phyloP scores from a whole-genome alignment of 2,329 filamentous ascomycete species.

The Ceratocystiopsis minuta region DNA sequence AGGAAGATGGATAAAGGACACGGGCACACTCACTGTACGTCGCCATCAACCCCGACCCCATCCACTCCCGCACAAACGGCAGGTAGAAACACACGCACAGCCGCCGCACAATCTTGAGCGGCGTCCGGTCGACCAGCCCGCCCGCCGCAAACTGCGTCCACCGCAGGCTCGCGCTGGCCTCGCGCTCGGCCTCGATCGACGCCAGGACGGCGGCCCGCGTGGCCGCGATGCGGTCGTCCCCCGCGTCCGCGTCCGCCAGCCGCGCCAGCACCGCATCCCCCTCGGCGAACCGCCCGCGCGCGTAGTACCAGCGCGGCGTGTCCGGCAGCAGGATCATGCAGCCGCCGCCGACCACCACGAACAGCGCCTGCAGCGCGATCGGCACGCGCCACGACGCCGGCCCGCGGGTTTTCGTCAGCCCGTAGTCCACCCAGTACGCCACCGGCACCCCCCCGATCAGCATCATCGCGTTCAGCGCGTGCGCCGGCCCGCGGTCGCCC shows the following conservation, averaged over 20 bases:
- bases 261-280: neutral
- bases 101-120: neutral
- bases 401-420: neutral
- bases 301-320: slow-evolving; percentile 6
- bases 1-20: neutral
- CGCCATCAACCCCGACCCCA: neutral
- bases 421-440: slow-evolving; percentile 2
- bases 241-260: neutral
- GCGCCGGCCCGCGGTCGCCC: neutral
- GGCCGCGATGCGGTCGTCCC: neutral
- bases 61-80: neutral
- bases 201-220: neutral
- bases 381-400: neutral
- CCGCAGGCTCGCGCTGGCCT: neutral
- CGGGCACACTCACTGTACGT: neutral
- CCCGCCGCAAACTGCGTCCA: neutral
- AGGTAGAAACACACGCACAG: neutral
- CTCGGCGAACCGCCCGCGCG: neutral
- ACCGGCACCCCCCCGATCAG: slow-evolving; percentile 1
- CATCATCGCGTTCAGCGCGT: slow-evolving; percentile 1
- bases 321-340: slow-evolving; percentile 9
- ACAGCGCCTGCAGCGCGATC: neutral
- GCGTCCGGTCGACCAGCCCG: neutral
- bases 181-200: neutral
- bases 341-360: slow-evolving; percentile 6